These are phyloP conservation scores for Diplotaxis tenuifolia DNA, from an alignment of 345 rosid genomes.

Conservation along the genomic window DNA sequence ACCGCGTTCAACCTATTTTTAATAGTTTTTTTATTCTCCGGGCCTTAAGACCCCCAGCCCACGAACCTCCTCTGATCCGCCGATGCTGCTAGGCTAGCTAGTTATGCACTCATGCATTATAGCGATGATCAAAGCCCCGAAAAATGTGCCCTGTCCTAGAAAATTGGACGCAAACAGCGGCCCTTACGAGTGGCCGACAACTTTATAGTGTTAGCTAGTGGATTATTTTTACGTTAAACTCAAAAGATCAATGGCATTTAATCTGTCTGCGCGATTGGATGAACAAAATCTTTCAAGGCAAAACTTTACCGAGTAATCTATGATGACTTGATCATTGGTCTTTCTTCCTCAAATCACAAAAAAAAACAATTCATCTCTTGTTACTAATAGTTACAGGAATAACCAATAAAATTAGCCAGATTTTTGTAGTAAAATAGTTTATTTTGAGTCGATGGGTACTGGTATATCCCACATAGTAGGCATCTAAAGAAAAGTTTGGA, in stretches of 20 bases:
- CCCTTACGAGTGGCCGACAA: conserved; percentile 25
- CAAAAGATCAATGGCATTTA: neutral
- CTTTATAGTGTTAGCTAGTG: neutral
- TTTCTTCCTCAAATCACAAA: conserved; percentile 7
- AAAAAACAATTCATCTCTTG: neutral
- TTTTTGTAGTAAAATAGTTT: neutral
- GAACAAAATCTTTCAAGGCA: neutral
- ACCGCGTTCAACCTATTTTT: no score
- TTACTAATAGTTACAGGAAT: neutral
- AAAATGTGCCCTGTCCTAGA: neutral
- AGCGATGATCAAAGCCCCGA: neutral
- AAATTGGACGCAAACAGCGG: no score
- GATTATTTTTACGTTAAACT: neutral
- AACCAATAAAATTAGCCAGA: neutral
- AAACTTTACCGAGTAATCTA: neutral
- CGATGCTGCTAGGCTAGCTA: no score
- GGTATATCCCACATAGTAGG: neutral
- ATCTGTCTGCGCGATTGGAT: neutral
- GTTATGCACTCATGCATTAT: neutral
- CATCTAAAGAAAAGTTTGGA: neutral
- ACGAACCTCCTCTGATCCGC: no score
- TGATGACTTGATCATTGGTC: neutral
- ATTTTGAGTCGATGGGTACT: neutral
- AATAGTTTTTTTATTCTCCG: no score
- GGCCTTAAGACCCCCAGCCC: no score